phyloP scores from a whole-genome alignment of 2,329 filamentous ascomycete genomes.

The Leptographium wingfieldii region DNA sequence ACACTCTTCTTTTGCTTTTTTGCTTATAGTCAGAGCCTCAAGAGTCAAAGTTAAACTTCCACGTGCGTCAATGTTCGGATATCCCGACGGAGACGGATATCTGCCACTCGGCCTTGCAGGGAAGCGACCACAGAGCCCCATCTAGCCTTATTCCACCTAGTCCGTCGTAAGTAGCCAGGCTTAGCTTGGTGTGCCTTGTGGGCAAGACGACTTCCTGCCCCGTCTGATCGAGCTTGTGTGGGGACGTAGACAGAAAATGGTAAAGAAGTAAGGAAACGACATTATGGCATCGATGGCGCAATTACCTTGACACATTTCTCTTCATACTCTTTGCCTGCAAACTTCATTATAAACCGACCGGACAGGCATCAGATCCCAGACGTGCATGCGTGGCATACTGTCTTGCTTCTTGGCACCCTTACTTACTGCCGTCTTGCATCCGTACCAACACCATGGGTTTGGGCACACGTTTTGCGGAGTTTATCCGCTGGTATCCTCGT shows the following conservation, averaged over 20 bases:
- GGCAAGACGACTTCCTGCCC: not conserved
- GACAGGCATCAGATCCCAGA: not conserved
- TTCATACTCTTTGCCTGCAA: not conserved
- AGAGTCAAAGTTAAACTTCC: too few relatives aligned
- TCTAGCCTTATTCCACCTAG: not conserved
- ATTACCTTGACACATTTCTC: not conserved
- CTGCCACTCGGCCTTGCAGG: not conserved
- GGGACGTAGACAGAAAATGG: not conserved
- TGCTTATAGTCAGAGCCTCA: too few relatives aligned
- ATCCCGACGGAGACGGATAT: not conserved
- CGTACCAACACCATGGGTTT: not conserved
- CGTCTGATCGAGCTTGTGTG: not conserved
- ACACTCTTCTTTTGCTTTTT: too few relatives aligned
- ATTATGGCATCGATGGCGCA: not conserved
- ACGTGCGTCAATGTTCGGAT: not conserved
- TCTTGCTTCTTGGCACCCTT: not conserved
- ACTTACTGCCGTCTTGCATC: not conserved
- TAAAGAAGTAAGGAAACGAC: not conserved
- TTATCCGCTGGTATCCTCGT: slow-evolving; percentile 27
- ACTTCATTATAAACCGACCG: not conserved
- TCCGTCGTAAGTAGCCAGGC: not conserved
- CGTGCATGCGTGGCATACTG: not conserved
- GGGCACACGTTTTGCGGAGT: not conserved
- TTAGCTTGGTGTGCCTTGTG: not conserved
- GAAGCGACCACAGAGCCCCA: not conserved